Evolutionary conservation across 2,329 filamentous ascomycete species (phyloP), one percentile per base, ranked within the genome.

Genomic region (Pseudogymnoascus sp.): DNA sequence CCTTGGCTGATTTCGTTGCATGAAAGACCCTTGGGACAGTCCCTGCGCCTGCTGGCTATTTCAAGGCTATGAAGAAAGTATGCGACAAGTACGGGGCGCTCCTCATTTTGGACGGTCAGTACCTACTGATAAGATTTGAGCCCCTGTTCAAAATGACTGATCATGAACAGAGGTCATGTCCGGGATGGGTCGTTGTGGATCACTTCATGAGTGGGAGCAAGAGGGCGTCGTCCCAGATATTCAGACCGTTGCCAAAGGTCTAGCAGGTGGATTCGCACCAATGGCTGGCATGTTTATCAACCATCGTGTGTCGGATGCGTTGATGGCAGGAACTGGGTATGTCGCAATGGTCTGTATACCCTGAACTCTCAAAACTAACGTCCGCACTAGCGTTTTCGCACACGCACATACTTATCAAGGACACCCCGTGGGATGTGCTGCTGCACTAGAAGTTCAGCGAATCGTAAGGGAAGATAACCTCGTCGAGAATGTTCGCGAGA

Each of bases 71-170:
- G 70, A 80, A 81, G 66, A 73, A 74, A 2, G 75, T 92, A 1
- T 92, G 89, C 70, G 79, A 85, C 57, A 81, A 81, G 62, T 77
- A 91, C 66, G 88, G 86, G 0, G 82, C 85, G 0, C 79, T 93
- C 0, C 75, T 93, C 8, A 85, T 91, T 38, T 72, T 91, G 0
- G 90, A 93, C 68, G 62, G 28, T 30, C 28, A 30, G 28, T 30
- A 30, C 28, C 28, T 30, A 30, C 28, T 30, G 28, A 30, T 30
- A 30, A 30, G 5, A 30, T 30, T 30, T 30, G 28, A 30, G 28
- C 28, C 28, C 28, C 28, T 30, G 8, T 30, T 30, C 28, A 30
- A 30, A 8, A 30, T 30, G 28, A 30, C 28, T 30, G 28, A 30
- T 30, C 28, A 30, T 30, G 89, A 30, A 30, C 28, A 30, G 28